Base-by-base conservation (phyloP, 495 filamentous ascomycete genomes). In the Trichoderma gamsii region DNA sequence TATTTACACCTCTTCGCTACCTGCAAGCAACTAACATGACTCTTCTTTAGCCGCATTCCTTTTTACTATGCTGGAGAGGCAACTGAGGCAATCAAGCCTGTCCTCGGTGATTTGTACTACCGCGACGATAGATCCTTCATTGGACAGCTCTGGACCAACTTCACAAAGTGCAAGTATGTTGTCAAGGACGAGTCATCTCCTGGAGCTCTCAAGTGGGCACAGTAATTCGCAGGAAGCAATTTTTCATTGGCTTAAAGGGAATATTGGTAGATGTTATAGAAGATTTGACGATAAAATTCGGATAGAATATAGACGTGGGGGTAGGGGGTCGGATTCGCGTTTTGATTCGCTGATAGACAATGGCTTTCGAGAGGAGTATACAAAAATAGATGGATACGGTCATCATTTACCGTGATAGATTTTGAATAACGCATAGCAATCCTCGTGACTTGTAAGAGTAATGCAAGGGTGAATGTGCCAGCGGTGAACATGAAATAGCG, bases 51-150 rank as follows among this genome's bases (percentile, higher is more conserved):
- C 63, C 82, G 80, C 65, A 89, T 88, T 64, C 86, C 86, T 41
- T 88, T 88, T 77, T 88, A 89, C 75, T 74, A 87, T 69, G 86
- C 87, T 49, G 86, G 87, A 69, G 85, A 88, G 75, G 86, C 87
- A 41, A 86, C 85, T 21, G 75, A 81, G 63, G 85, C 85, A 56
- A 87, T 89, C 70, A 83, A 85, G 74, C 81, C 82, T 2, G 78
- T 87, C 67, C 82, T 89, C 66, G 86, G 65, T 16, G 65, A 66
- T n/a, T 13, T 66, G 65, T 66, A 66, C 23, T 41, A 49, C 65
- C 65, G 65, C 65, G 65, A 66, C 18, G 61, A 69, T 23, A 51
- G 76, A 64, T 74, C 73, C 13, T 79, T 79, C 73, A 67, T 79
- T 32, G 76, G 76, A 43, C 70, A 72, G 69, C 72, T 79, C 38